These are phyloP conservation scores for Linnemannia hyalina DNA, from an alignment of 192 early-diverging fungal genomes.

Conservation along the genomic window DNA sequence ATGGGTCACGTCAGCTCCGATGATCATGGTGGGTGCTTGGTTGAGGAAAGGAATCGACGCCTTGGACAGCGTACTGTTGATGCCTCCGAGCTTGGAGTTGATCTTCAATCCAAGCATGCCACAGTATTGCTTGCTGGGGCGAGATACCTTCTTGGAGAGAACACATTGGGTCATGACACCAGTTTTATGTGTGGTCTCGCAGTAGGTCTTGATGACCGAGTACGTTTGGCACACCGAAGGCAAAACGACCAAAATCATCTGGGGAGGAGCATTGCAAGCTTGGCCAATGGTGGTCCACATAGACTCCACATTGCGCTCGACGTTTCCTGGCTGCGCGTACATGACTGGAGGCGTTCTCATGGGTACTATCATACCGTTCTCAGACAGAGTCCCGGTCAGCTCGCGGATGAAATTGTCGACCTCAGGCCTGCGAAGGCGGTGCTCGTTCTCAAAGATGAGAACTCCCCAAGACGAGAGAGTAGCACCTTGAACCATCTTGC, in stretches of 20 bases:
- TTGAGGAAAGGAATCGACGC: conserved; percentile 23
- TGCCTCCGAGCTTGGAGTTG: conserved; percentile 88
- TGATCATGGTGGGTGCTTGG: conserved; percentile 76
- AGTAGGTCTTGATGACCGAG: conserved; percentile 36
- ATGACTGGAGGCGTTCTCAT: conserved; percentile 44
- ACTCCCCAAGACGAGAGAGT: conserved; percentile 78
- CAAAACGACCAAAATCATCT: conserved; percentile 41
- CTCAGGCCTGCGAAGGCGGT: conserved; percentile 21
- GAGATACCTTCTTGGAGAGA: conserved; percentile 46
- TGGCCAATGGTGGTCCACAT: conserved; percentile 70
- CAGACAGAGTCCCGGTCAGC: conserved; percentile 72
- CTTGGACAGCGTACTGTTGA: conserved; percentile 61
- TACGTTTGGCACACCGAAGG: conserved; percentile 39
- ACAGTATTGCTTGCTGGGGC: conserved; percentile 76
- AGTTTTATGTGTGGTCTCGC: conserved; percentile 17
- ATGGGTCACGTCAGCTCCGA: conserved; percentile 92
- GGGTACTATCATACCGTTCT: conserved; percentile 61
- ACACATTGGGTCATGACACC: conserved; percentile 57
- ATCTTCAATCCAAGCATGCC: conserved; percentile 93
- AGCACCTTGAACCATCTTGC: conserved; percentile 75
- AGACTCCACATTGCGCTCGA: conserved; percentile 71
- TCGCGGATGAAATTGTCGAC: conserved; percentile 75
- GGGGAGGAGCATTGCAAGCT: conserved; percentile 55
- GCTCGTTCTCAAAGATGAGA: conserved; percentile 71
- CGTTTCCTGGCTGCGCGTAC: conserved; percentile 63